Percentiles rank a stretch among this genome's conserved stretches.
phyloP scores from a whole-genome alignment of 805 yeast genomes.

The Torulaspora indica region DNA sequence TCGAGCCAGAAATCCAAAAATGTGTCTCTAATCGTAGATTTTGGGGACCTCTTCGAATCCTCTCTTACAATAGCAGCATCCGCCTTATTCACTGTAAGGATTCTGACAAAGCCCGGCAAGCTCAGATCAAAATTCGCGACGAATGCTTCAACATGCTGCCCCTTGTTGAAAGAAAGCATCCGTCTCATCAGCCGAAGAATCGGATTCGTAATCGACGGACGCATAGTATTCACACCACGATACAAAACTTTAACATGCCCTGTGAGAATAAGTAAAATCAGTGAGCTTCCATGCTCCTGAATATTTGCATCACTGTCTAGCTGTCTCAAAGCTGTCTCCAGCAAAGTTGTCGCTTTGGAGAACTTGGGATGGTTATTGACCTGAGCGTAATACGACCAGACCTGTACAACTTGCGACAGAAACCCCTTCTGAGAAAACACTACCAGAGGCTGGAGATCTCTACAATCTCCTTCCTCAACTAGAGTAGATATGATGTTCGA shows the following conservation, averaged over 20 bases:
- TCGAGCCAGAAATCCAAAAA: conserved; percentile 60
- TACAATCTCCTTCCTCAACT: conserved; percentile 17
- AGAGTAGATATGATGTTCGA: conserved; percentile 22
- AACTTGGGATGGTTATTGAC: conserved; percentile 50
- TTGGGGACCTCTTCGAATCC: conserved; percentile 34
- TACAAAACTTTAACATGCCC: conserved; percentile 60
- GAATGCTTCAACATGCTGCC: conserved; percentile 52
- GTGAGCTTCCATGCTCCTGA: conserved; percentile 19
- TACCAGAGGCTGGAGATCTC: conserved; percentile 27
- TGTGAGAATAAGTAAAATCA: conserved; percentile 48
- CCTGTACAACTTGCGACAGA: conserved; percentile 38
- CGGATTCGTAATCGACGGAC: conserved; percentile 58
- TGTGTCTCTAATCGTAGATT: conserved; percentile 49
- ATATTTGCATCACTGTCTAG: conserved; percentile 19
- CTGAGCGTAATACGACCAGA: conserved; percentile 47
- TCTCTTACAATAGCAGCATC: conserved; percentile 41
- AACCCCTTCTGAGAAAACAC: conserved; percentile 37
- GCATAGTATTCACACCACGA: conserved; percentile 56
- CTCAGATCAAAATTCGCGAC: conserved; percentile 64
- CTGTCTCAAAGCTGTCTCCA: conserved; percentile 38
- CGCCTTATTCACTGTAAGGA: conserved; percentile 49
- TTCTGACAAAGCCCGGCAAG: conserved; percentile 54
- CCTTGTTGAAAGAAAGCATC: conserved; percentile 47
- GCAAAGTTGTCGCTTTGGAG: conserved; percentile 40
- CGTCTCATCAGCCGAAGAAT: conserved; percentile 52